phyloP scores from a whole-genome alignment of 305 asterid species.

The Rubia tinctorum region DNA sequence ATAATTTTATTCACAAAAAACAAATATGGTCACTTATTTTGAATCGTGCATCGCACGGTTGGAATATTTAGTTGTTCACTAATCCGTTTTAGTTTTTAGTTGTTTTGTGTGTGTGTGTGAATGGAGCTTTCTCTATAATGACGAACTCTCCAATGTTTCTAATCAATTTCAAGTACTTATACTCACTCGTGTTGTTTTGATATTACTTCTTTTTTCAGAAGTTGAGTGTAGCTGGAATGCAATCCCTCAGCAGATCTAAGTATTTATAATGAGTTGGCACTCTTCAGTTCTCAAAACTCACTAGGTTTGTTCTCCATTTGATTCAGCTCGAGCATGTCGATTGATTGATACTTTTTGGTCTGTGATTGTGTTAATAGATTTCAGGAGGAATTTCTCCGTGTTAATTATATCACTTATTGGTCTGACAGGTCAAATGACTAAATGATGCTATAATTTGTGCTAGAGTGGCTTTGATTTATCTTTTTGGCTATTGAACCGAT shows the following conservation, averaged over 20 bases:
- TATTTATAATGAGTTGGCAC: neutral
- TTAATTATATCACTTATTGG: neutral
- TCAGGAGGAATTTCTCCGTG: neutral
- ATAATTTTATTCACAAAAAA: too few relatives aligned
- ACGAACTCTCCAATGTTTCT: slow-evolving; percentile 53
- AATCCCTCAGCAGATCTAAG: slow-evolving; percentile 15
- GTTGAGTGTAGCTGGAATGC: neutral
- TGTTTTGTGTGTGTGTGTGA: slow-evolving; percentile 17
- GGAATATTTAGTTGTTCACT: too few relatives aligned
- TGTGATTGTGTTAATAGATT: neutral
- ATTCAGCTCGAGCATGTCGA: slow-evolving; percentile 15
- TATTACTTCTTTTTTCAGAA: neutral
- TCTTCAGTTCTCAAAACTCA: slow-evolving; percentile 8
- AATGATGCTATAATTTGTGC: neutral
- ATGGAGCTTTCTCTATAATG: slow-evolving; percentile 21
- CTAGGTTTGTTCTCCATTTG: slow-evolving; percentile 14
- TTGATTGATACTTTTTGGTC: neutral
- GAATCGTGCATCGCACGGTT: too few relatives aligned
- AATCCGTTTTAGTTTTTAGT: too few relatives aligned
- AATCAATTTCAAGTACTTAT: neutral
- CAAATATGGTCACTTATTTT: too few relatives aligned
- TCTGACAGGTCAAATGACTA: neutral
- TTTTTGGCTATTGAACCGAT: too few relatives aligned
- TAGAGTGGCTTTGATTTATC: neutral
- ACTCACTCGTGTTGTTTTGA: neutral